Conservation (phyloP, 2,329 filamentous ascomycete species). For the Bipolaris gigantea region DNA sequence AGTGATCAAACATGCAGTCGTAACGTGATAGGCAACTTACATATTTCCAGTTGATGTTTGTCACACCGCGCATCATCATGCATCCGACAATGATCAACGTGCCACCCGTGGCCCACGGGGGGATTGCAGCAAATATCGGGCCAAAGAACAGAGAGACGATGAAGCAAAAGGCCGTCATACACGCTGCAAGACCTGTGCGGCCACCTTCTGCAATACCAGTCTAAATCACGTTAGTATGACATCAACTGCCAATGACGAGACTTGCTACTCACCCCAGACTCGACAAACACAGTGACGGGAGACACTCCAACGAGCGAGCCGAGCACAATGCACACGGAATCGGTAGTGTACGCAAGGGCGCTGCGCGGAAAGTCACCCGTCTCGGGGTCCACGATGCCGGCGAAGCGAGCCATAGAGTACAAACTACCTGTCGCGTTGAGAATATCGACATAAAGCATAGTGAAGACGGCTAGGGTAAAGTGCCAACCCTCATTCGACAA, state of each 20-base stretch:
- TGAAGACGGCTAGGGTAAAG: slow-evolving; percentile 81
- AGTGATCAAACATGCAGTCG: neutral
- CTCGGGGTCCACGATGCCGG: slow-evolving; percentile 74
- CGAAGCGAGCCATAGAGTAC: slow-evolving; percentile 87
- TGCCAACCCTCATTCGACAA: slow-evolving; percentile 69
- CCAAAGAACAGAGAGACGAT: slow-evolving; percentile 81
- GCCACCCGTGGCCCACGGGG: slow-evolving; percentile 85
- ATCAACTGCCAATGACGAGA: neutral
- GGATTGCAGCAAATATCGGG: slow-evolving; percentile 86
- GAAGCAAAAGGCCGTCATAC: slow-evolving; percentile 78
- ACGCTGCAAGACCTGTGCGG: slow-evolving; percentile 77
- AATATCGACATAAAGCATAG: slow-evolving; percentile 88
- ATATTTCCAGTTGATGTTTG: slow-evolving; percentile 84
- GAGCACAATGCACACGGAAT: slow-evolving; percentile 78
- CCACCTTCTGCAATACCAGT: slow-evolving; percentile 84
- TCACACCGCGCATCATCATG: slow-evolving; percentile 78
- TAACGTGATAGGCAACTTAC: neutral
- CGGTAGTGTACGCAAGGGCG: slow-evolving; percentile 80
- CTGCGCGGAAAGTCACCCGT: slow-evolving; percentile 88
- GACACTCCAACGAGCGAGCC: slow-evolving; percentile 76
- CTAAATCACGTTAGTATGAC: slow-evolving; percentile 1
- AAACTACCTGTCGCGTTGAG: slow-evolving; percentile 79
- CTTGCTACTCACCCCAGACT: slow-evolving; percentile 65
- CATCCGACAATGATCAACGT: slow-evolving; percentile 83
- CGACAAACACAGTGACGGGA: slow-evolving; percentile 83